Evolutionary conservation across 306 rosid genomes (phyloP).

Genomic region (Corylus avellana): DNA sequence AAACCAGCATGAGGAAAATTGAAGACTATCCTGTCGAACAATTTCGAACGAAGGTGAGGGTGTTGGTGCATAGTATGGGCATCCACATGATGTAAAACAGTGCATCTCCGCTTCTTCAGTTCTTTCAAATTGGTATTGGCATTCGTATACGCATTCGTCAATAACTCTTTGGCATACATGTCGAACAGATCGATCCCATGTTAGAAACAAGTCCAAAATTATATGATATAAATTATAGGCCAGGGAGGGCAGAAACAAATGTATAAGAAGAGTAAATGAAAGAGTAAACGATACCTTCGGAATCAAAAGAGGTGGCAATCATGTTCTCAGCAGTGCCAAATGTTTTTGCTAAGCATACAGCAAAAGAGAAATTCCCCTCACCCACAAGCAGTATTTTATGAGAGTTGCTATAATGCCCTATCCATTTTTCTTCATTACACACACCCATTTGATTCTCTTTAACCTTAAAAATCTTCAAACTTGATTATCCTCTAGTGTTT

Average conservation of each 20-base stretch:
- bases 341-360: constrained; percentile 33
- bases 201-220: not conserved
- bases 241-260: not conserved
- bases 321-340: constrained; percentile 29
- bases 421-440: constrained; percentile 2
- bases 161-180: not conserved
- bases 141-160: not conserved
- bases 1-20: constrained; percentile 44
- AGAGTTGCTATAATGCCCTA: constrained; percentile 25
- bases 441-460: not conserved
- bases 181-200: too few species aligned
- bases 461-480: not conserved
- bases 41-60: not conserved
- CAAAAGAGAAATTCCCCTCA: constrained; percentile 40
- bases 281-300: constrained; percentile 8
- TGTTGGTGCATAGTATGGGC: constrained; percentile 20
- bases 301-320: constrained; percentile 33
- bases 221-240: not conserved
- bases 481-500: too few species aligned
- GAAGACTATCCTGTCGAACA: constrained; percentile 32
- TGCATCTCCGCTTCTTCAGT: constrained; percentile 21
- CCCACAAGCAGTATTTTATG: constrained; percentile 33
- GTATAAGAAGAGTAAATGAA: not conserved
- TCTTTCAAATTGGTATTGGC: not conserved
- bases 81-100: constrained; percentile 20